Evolutionary conservation across 345 rosid genomes (phyloP).

Genomic region (Pugionium cornutum): DNA sequence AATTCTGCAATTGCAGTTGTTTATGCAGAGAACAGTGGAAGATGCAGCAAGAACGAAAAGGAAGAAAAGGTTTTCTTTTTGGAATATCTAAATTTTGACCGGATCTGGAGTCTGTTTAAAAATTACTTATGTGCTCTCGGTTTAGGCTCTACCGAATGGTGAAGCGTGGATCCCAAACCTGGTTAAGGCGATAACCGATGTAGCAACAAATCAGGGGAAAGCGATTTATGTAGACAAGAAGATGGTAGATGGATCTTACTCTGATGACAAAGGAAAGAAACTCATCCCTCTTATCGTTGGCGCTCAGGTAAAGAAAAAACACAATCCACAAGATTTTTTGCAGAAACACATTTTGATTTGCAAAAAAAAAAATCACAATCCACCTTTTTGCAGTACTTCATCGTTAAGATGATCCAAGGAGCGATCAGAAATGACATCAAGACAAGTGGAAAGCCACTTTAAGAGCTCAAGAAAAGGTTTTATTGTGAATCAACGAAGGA

Average conservation of each 20-base stretch:
- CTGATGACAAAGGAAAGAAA: slow-evolving; percentile 65
- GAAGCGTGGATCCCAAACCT: slow-evolving; percentile 68
- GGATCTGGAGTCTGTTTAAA: slow-evolving; percentile 13
- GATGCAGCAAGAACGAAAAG: slow-evolving; percentile 76
- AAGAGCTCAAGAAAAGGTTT: slow-evolving; percentile 33
- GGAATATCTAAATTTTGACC: not conserved
- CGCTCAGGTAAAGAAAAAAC: slow-evolving; percentile 52
- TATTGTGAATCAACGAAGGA: slow-evolving; percentile 23
- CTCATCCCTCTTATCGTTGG: slow-evolving; percentile 61
- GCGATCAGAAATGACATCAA: slow-evolving; percentile 60
- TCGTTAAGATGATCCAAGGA: slow-evolving; percentile 59
- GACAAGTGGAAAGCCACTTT: slow-evolving; percentile 46
- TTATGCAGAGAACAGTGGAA: slow-evolving; percentile 81
- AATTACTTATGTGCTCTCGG: not conserved
- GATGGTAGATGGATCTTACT: slow-evolving; percentile 70
- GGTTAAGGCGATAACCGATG: slow-evolving; percentile 60
- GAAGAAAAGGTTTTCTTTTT: slow-evolving; percentile 54
- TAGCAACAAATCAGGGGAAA: slow-evolving; percentile 61
- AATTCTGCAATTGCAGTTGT: slow-evolving; percentile 52
- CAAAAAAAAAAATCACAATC: not conserved
- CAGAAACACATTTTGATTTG: not conserved
- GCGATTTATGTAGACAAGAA: slow-evolving; percentile 62
- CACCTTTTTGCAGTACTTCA: slow-evolving; percentile 52
- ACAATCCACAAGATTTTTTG: too few species aligned
- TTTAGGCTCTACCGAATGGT: slow-evolving; percentile 68